phyloP scores from a whole-genome alignment of 441 rosid genomes.

The Adansonia rubrostipa region DNA sequence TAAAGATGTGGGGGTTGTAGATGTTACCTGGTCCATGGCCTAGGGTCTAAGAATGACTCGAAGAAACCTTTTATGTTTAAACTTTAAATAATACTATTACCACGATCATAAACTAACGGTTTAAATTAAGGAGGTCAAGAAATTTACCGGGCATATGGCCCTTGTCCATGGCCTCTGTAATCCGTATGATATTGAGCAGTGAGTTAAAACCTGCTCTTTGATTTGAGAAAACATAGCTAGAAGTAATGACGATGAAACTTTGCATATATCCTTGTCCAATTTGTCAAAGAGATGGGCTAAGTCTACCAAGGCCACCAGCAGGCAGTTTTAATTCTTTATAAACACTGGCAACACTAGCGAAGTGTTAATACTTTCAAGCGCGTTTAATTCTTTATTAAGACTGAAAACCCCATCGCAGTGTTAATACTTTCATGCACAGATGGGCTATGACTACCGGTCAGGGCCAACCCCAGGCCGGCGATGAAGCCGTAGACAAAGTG shows the following conservation, averaged over 20 bases:
- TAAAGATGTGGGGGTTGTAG: slow-evolving; percentile 30
- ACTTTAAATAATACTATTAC: neutral
- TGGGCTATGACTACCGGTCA: neutral
- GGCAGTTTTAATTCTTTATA: too few species aligned
- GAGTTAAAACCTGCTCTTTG: neutral
- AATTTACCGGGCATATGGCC: neutral
- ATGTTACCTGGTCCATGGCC: slow-evolving; percentile 44
- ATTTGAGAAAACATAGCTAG: too few species aligned
- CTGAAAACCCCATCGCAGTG: neutral
- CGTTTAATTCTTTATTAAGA: too few species aligned
- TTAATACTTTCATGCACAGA: too few species aligned
- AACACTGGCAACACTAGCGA: too few species aligned
- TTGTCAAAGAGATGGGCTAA: too few species aligned
- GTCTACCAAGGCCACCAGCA: too few species aligned
- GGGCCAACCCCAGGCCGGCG: neutral
- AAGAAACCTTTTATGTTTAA: neutral
- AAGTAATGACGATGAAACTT: too few species aligned
- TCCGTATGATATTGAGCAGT: too few species aligned
- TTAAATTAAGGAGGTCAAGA: neutral
- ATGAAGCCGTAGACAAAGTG: neutral
- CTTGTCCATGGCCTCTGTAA: neutral
- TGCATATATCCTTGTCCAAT: neutral
- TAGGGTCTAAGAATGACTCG: neutral
- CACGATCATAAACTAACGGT: neutral
- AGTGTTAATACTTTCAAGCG: too few species aligned